These are phyloP conservation scores for Fagopyrum esculentum DNA, from an alignment of 148 eudicot genomes.

Conservation along the genomic window DNA sequence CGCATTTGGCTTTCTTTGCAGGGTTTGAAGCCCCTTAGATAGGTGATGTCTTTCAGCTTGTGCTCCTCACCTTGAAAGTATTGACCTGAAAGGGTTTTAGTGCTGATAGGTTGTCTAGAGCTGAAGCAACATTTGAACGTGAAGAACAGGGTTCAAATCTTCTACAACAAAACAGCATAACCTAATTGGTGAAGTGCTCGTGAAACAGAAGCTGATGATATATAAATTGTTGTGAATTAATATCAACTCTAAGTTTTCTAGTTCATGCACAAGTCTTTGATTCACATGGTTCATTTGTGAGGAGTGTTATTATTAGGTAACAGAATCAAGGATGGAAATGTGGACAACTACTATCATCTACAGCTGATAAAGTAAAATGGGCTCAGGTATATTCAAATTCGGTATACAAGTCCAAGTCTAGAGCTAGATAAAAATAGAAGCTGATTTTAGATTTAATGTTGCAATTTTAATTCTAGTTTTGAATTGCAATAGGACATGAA, in stretches of 20 bases:
- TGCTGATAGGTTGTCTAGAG: not conserved
- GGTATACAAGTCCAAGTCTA: too few species aligned
- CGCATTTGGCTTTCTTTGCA: not conserved
- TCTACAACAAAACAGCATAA: not conserved
- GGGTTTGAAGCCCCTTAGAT: slow-evolving; percentile 11
- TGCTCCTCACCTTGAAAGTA: not conserved
- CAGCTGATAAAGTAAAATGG: too few species aligned
- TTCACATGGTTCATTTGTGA: too few species aligned
- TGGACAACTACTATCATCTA: too few species aligned
- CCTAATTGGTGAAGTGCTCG: not conserved
- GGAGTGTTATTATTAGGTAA: too few species aligned
- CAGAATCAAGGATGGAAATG: too few species aligned
- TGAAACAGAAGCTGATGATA: not conserved
- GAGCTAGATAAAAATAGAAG: too few species aligned
- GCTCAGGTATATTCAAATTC: too few species aligned
- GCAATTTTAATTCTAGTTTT: too few species aligned
- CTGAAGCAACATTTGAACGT: not conserved
- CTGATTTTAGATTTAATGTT: too few species aligned
- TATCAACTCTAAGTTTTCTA: not conserved
- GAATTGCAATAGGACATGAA: too few species aligned
- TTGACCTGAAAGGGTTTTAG: not conserved
- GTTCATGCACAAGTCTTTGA: not conserved
- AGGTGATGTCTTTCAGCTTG: not conserved
- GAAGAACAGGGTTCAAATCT: not conserved
- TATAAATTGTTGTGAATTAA: not conserved